Evolutionary conservation across 768 basidiomycete genomes (phyloP).

Genomic region (Thelephora aurantiotincta): DNA sequence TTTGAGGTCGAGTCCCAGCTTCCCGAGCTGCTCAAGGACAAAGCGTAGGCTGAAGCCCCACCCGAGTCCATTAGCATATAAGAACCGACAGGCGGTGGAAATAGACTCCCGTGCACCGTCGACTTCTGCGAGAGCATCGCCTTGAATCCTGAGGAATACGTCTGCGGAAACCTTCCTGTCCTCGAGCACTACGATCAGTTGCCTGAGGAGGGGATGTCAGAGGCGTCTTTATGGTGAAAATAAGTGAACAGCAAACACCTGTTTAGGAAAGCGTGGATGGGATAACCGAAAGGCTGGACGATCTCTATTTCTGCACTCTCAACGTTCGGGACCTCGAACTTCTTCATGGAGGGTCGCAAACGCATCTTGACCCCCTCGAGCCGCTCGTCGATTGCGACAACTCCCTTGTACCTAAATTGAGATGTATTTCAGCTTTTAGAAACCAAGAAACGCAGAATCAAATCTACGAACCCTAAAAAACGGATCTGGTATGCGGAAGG

Average conservation of each 20-base stretch:
- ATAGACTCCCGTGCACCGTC: conserved; percentile 48
- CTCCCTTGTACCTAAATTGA: conserved; percentile 45
- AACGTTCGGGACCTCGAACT: conserved; percentile 42
- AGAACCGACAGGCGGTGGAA: conserved; percentile 28
- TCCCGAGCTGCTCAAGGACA: conserved; percentile 35
- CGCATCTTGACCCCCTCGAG: conserved; percentile 55
- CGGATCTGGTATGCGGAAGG: conserved; percentile 71
- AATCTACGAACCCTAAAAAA: conserved; percentile 37
- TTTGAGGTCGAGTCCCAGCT: conserved; percentile 31
- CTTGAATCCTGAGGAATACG: conserved; percentile 49
- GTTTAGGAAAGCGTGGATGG: conserved; percentile 57
- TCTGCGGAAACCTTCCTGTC: conserved; percentile 49
- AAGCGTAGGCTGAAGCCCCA: conserved; percentile 31
- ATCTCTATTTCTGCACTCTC: conserved; percentile 56
- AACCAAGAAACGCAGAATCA: neutral
- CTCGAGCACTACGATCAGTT: conserved; percentile 68
- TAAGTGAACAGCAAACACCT: conserved; percentile 27
- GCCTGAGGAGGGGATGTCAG: conserved; percentile 23
- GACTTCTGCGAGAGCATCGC: conserved; percentile 37
- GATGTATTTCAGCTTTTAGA: neutral
- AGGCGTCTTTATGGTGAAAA: neutral
- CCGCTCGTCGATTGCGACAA: conserved; percentile 49
- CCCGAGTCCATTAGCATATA: conserved; percentile 35
- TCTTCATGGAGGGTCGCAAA: conserved; percentile 59
- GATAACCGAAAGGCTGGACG: conserved; percentile 43